Evolutionary conservation across 768 basidiomycete species (phyloP).

Genomic region (Auricularia sp.): DNA sequence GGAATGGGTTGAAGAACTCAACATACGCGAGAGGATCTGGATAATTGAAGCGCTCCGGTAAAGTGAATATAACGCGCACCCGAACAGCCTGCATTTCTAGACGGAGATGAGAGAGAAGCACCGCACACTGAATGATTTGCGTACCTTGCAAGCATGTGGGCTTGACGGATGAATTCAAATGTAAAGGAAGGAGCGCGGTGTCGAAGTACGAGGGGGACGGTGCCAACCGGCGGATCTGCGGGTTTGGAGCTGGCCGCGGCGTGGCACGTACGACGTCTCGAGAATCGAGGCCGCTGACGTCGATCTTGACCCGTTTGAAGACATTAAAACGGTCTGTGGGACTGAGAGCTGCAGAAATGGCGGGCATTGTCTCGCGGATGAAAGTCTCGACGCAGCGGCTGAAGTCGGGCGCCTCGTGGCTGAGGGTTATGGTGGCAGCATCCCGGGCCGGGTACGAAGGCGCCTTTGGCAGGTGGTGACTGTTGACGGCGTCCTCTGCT

Average conservation of each 20-base stretch:
- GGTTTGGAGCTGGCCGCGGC: neutral
- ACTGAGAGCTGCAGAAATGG: neutral
- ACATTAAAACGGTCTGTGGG: neutral
- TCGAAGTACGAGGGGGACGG: slow-evolving; percentile 6
- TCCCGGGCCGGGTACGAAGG: neutral
- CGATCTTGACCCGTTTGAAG: neutral
- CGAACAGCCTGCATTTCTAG: slow-evolving; percentile 4
- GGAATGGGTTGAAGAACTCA: slow-evolving; percentile 16
- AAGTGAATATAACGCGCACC: slow-evolving; percentile 7
- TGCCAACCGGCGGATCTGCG: neutral
- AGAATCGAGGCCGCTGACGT: neutral
- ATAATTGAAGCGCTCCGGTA: slow-evolving; percentile 2
- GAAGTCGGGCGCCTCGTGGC: neutral
- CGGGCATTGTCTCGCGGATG: neutral
- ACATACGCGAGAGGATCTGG: slow-evolving; percentile 15
- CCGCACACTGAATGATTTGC: neutral
- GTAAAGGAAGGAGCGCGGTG: slow-evolving; percentile 2
- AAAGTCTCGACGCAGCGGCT: neutral
- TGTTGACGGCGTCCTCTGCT: neutral
- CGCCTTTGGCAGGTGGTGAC: neutral
- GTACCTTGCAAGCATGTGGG: neutral
- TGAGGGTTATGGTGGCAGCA: neutral
- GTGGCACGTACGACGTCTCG: slow-evolving; percentile 5
- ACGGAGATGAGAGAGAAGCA: neutral
- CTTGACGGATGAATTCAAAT: neutral